Base-by-base conservation (phyloP, 2,329 filamentous ascomycete genomes). In the Aspergillus sp. region DNA sequence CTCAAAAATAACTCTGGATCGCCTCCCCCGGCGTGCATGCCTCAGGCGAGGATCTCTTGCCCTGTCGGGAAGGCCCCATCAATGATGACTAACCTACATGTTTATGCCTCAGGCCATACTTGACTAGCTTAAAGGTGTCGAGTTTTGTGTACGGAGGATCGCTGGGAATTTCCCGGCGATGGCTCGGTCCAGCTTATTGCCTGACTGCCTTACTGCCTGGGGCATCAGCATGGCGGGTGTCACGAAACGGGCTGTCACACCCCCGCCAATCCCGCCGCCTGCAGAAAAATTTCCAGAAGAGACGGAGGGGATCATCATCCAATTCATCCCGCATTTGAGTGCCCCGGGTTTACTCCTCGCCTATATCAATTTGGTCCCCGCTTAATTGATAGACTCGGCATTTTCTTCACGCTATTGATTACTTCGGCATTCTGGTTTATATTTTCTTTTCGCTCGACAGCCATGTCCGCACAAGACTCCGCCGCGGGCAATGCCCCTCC, bases 401-500 rank as follows among this genome's bases (percentile, higher is more conserved):
- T 19, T 3, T 17, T 10, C 41, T 17, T 13, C 10, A 45, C 9
- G 5, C 2, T 10, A 45, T 13, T 17, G 28, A 36, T 10, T 19
- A 41, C 13, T 43, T 54, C 25, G 47, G n/a, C 28, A 43, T 38
- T 57, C 15, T 41, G 38, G 4, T 13, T 47, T 12, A 17, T 2
- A 36, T 56, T 6, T 21, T 6, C 36, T 56, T 23, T 17, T 13
- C 19, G n/a, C 17, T 17, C 25, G 4, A 30, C 41, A 53, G 55
- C 21, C 32, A 65, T 65, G 63, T 58, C 63, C 17, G 23, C 45
- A 23, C 58, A 59, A 43, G 25, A 39, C 39, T 32, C 58, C 15
- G n/a, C 58, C 2, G 80, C 69, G 15, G 51, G 45, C 17, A 51
- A 57, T 49, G 70, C 68, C 19, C 83, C 84, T 21, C 89, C 88